These are phyloP conservation scores for Parsonsia alboflavescens DNA, from an alignment of 257 asterid species.

Conservation along the genomic window DNA sequence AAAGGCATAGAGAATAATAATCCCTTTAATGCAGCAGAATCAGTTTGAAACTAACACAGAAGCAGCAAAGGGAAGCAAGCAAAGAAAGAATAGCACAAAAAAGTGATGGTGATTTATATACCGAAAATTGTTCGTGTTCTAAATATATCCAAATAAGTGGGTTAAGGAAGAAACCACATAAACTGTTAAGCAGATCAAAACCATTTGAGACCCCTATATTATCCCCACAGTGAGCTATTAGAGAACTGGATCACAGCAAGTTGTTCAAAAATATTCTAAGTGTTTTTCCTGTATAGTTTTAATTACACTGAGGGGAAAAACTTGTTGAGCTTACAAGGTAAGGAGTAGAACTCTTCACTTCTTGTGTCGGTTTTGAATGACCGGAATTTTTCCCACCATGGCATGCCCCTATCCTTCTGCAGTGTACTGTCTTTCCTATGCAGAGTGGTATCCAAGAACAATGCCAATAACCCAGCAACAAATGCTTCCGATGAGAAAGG, in stretches of 20 bases:
- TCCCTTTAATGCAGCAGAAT: not conserved
- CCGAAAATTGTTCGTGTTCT: slow-evolving; percentile 2
- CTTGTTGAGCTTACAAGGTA: slow-evolving; percentile 88
- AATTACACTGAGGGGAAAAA: slow-evolving; percentile 81
- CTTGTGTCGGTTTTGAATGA: slow-evolving; percentile 74
- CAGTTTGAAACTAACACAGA: not conserved
- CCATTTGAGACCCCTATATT: too few species aligned
- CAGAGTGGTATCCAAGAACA: slow-evolving; percentile 58
- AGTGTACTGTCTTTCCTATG: slow-evolving; percentile 54
- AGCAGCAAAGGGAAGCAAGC: too few species aligned
- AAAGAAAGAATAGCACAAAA: not conserved
- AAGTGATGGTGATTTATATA: not conserved
- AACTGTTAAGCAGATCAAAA: not conserved
- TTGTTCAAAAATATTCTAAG: not conserved
- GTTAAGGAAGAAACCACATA: not conserved
- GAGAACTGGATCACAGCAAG: not conserved
- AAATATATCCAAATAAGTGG: not conserved
- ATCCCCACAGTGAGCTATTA: not conserved
- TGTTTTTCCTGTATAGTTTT: not conserved
- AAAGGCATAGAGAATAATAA: not conserved
- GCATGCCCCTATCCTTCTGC: slow-evolving; percentile 85
- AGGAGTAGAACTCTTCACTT: slow-evolving; percentile 79
- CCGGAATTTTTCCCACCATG: slow-evolving; percentile 86
- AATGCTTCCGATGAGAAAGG: slow-evolving; percentile 84
- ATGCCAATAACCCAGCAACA: slow-evolving; percentile 64